Evolutionary conservation across 2,329 filamentous ascomycete species (phyloP), one percentile per base, ranked within the genome.

Genomic region (Fusarium miscanthi): DNA sequence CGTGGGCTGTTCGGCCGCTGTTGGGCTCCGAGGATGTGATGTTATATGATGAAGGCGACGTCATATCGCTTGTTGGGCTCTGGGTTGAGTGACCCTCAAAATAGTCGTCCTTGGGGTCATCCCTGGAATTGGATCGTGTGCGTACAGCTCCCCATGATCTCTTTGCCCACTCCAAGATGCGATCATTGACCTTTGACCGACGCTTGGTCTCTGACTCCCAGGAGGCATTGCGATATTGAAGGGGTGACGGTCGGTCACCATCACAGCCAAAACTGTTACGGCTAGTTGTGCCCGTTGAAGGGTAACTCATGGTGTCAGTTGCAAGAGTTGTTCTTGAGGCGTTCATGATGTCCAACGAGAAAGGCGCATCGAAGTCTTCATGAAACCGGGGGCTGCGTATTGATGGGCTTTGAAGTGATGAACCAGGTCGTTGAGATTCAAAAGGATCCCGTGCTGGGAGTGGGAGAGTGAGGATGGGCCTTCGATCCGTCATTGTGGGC

Each of bases 321-420:
- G 76, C 68, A 33, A 77, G 71, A 5, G 78, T 78, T 23, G 76
- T 78, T 37, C 70, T 72, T 2, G 79, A 79, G 48, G 78, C 75
- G 58, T 81, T 80, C 68, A 81, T 68, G 35, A 83, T 74, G 12
- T 77, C 78, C 68, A 80, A 78, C 40, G 79, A 82, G 68, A 83
- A 82, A 21, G 81, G 81, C 4, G 81, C 81, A 64, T 83, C 78
- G 63, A 83, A 82, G 60, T 83, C 80, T 69, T 83, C 81, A 66
- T 64, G 78, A 67, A 83, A 83, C 37, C 81, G 79, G 19, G 81
- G 81, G 53, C 76, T 80, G 58, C 76, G 74, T 53, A 76, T 62
- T 37, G 72, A 74, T 21, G 72, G 72, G 21, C 68, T 74, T 51
- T 56, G 71, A 30, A 74, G 53, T 13, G 68, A 74, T 51, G 72